Base-by-base conservation (phyloP, 371 early-diverging fungal genomes). In the Synchytrium microbalum region DNA sequence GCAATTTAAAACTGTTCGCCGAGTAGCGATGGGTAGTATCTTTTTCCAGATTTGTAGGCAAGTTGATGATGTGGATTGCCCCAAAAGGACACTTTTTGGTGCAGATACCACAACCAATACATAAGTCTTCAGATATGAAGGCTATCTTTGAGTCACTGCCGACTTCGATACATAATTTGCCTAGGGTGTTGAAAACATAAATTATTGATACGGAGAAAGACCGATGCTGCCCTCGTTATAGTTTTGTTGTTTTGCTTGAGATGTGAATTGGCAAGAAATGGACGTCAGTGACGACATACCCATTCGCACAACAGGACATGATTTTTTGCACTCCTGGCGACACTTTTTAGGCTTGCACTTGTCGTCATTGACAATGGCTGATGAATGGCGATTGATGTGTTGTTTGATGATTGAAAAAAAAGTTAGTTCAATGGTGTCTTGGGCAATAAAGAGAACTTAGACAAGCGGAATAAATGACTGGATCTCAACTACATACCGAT, bases 41-140 rank as follows among this genome's bases (percentile, higher is more conserved):
- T 71, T 88, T 90, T 66, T 92, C 90, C 66, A 99, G 83, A 76
- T 93, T 95, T 67, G 97, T 97, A 31, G 99, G 99, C 76, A 99
- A 79, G 81, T 99, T 99, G 85, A 99, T 92, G 69, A 99, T 97
- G 60, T 84, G 82, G 72, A 99, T 99, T 32, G 99, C 99, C 29
- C 88, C 93, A 74, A 99, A 99, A 32, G 99, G 99, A 78, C 99
- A 99, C 75, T 95, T 95, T 77, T 99, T 99, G 67, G 89, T 89
- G 75, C 99, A 99, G 68, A 99, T 98, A 84, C 96, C 94, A 76
- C 99, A 99, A 73, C 99, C 99, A 74, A 99, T 99, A 81, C 99
- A 99, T 30, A 99, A 83, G 58, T 87, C 88, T 80, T 99, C 99
- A 31, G 95, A 93, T 64, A 99, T 95, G 72, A 83, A 85, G 56